Percentiles rank a stretch among this genome's conserved stretches.
These are phyloP conservation scores for Dothideomycetidae sp. DNA, from an alignment of 2,329 filamentous ascomycete species.

Conservation along the genomic window DNA sequence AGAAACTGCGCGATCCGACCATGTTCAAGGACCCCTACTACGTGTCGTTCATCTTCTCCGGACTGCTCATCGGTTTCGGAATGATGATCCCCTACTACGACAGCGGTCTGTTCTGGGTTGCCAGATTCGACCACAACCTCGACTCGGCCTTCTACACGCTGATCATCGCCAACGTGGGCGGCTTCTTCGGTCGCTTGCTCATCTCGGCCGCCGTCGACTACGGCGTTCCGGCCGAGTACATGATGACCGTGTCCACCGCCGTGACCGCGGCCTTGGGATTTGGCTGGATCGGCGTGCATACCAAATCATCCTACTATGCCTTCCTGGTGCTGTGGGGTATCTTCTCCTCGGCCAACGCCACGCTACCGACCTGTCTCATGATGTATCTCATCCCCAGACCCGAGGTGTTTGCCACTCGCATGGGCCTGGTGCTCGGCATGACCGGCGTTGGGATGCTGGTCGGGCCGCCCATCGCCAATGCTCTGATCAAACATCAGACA, in stretches of 20 bases:
- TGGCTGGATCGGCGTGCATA: slow-evolving; percentile 3
- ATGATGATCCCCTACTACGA: slow-evolving; percentile 7
- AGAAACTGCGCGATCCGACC: slow-evolving; percentile 30
- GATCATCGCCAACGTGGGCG: slow-evolving; percentile 3
- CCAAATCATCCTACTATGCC: slow-evolving; percentile 1
- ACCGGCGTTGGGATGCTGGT: slow-evolving; percentile 5
- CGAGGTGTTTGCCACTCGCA: slow-evolving; percentile 1
- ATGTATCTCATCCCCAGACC: slow-evolving; percentile 3
- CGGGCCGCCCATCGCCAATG: too few species aligned
- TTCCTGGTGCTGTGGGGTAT: slow-evolving; percentile 7
- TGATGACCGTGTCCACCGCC: neutral
- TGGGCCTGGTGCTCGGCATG: slow-evolving; percentile 1
- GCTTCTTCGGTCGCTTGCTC: slow-evolving; percentile 4
- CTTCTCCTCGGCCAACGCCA: neutral
- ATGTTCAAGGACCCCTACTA: slow-evolving; percentile 21
- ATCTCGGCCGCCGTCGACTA: neutral
- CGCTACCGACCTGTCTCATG: neutral
- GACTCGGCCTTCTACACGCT: slow-evolving; percentile 8
- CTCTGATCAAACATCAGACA: too few species aligned
- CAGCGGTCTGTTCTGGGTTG: neutral
- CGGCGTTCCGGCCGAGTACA: neutral
- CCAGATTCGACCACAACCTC: too few species aligned
- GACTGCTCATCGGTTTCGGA: slow-evolving; percentile 4
- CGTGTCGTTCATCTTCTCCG: slow-evolving; percentile 2
- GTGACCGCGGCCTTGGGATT: neutral